phyloP scores from a whole-genome alignment of 2,329 filamentous ascomycete species.

The Sporothrix euskadiensis region DNA sequence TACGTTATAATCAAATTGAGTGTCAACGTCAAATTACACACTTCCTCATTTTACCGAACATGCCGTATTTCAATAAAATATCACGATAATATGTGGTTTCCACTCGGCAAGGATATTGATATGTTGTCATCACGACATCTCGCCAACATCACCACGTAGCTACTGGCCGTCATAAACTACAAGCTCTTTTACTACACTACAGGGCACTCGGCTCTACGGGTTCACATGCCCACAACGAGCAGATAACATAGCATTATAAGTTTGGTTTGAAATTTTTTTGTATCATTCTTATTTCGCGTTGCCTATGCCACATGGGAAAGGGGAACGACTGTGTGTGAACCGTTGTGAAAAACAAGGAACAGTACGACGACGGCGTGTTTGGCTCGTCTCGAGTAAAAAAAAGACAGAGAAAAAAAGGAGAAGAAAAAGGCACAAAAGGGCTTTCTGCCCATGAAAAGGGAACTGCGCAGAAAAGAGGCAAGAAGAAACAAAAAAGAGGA shows the following conservation, averaged over 20 bases:
- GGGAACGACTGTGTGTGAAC: not conserved
- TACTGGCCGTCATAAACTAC: no score
- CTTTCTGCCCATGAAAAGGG: not conserved
- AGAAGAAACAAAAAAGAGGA: not conserved
- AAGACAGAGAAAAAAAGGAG: not conserved
- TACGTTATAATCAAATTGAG: no score
- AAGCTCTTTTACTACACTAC: no score
- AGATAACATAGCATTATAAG: not conserved
- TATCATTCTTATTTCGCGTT: conserved; percentile 3
- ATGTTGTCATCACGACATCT: no score
- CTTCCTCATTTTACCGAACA: no score
- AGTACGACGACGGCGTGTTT: conserved; percentile 6
- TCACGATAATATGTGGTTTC: no score
- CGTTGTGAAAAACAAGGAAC: not conserved
- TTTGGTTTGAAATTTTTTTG: conserved; percentile 6
- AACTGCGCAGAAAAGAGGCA: not conserved
- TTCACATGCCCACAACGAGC: not conserved
- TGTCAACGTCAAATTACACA: no score
- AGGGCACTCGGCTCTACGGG: no score
- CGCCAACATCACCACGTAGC: no score
- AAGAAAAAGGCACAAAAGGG: not conserved
- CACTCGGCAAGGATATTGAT: no score
- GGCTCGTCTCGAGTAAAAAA: not conserved
- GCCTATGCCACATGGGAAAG: not conserved
- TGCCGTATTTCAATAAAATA: no score